Evolutionary conservation across 306 rosid species (phyloP).

Genomic region (Trifolium dubium): DNA sequence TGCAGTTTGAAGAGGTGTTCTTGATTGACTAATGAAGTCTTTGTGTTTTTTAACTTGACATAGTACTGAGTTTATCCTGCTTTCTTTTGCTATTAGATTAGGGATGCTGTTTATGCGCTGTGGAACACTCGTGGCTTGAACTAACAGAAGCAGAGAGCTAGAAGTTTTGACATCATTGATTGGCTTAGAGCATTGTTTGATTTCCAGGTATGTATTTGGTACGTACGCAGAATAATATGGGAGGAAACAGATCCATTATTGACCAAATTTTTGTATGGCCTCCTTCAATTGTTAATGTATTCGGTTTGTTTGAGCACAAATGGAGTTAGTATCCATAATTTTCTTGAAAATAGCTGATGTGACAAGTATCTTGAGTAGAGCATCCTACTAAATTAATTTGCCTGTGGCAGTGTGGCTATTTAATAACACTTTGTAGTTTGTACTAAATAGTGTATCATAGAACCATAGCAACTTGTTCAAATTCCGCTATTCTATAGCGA

Average conservation of each 20-base stretch:
- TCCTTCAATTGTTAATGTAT: conserved; percentile 36
- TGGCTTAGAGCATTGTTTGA: conserved; percentile 98
- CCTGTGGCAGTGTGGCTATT: too few species aligned
- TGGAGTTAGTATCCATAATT: too few species aligned
- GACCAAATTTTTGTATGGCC: conserved; percentile 29
- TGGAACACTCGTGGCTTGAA: conserved; percentile 82
- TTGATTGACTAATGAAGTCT: conserved; percentile 14
- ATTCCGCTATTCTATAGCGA: too few species aligned
- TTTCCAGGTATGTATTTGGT: conserved; percentile 77
- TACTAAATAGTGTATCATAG: too few species aligned
- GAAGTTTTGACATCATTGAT: conserved; percentile 87
- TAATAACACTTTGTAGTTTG: too few species aligned
- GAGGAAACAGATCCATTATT: conserved; percentile 20
- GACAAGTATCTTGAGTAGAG: too few species aligned
- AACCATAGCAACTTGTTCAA: too few species aligned
- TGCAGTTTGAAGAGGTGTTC: conserved; percentile 95
- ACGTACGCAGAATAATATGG: too few species aligned
- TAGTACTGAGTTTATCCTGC: conserved; percentile 37
- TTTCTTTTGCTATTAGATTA: conserved; percentile 61
- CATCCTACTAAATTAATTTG: too few species aligned
- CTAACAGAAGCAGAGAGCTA: conserved; percentile 74
- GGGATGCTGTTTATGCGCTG: conserved; percentile 85
- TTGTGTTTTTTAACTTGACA: conserved; percentile 34
- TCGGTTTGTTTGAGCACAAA: conserved; percentile 62
- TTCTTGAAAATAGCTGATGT: too few species aligned